These are phyloP conservation scores for Bonia amplexicaulis DNA, from an alignment of 176 grass and related monocot genomes.

Conservation along the genomic window DNA sequence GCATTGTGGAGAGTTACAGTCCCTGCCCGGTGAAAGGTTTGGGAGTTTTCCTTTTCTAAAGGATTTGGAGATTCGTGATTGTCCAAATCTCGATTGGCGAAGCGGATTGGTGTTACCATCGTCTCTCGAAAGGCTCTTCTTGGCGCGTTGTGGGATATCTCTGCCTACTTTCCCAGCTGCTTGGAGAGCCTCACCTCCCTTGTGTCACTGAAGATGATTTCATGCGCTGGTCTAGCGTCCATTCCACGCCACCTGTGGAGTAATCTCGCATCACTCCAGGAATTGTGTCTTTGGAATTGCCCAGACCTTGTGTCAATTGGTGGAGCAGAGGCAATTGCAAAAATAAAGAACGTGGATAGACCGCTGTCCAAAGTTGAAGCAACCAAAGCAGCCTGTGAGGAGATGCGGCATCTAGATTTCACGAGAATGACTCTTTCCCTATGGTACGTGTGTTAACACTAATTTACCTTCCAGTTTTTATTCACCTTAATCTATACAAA, in stretches of 20 bases:
- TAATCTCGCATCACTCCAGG: too few species aligned
- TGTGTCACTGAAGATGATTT: accelerated
- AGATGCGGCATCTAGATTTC: not conserved
- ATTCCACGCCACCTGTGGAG: too few species aligned
- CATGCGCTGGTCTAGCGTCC: not conserved
- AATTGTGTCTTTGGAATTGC: accelerated
- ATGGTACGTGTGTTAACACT: too few species aligned
- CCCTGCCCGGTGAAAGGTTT: not conserved
- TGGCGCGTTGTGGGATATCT: not conserved
- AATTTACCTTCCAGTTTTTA: too few species aligned
- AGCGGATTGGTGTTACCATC: not conserved
- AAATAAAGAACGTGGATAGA: not conserved
- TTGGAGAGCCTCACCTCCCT: not conserved
- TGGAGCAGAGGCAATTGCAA: not conserved
- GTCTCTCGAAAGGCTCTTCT: not conserved
- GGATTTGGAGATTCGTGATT: not conserved
- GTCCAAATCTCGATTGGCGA: not conserved
- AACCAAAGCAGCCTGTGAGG: not conserved
- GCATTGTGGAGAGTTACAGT: too few species aligned
- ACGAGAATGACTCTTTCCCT: too few species aligned
- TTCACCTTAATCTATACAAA: too few species aligned
- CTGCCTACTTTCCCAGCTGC: not conserved
- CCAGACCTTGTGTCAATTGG: not conserved
- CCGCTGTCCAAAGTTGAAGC: not conserved
- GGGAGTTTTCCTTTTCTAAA: not conserved